Evolutionary conservation across 306 rosid species (phyloP), one percentile per base, ranked within the genome.

Genomic region (Vigna radiata): DNA sequence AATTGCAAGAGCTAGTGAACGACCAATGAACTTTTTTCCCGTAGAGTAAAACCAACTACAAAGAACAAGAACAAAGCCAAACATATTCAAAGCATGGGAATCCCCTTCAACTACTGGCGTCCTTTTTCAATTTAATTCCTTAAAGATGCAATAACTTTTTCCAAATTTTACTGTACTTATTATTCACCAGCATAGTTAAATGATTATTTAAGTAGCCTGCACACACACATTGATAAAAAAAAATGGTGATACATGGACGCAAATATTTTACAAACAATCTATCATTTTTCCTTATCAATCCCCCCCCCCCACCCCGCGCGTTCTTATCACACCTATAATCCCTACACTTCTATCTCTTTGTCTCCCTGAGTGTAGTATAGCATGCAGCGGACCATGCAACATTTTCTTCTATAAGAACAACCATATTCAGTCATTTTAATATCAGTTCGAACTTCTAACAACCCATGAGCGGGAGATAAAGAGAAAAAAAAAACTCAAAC

Each of bases 391-490:
- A n/a, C 58, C 58, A 52, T 52, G 29, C 29, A 54, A 54, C 29
- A 19, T 9, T 18, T 17, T 54, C 62, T 13, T 64, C 25, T 31
- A 49, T 15, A 41, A 58, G 76, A 70, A 6, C 33, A 76, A 55
- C n/a, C 65, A 8, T 48, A 12, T 29, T 75, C 75, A 58, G 41
- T 53, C 66, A 8, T 60, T 47, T 48, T 37, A 29, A 54, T 18
- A 56, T 18, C 52, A 68, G 68, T 41, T 66, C 54, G 21, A 72
- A 72, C 54, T 64, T 23, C 81, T 31, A 10, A 5, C 55, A 23
- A 39, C 41, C 48, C 10, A 7, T 3, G 23, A 2, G 12, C 12
- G 1, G 66, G 31, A 8, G 9, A 31, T 36, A 7, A 12, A 3
- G 46, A 37, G 7, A 14, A 4, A 56, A 13, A 61, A 61, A 41